Conservation (phyloP, 1,139 yeast species). For the Taphrina confusa region DNA sequence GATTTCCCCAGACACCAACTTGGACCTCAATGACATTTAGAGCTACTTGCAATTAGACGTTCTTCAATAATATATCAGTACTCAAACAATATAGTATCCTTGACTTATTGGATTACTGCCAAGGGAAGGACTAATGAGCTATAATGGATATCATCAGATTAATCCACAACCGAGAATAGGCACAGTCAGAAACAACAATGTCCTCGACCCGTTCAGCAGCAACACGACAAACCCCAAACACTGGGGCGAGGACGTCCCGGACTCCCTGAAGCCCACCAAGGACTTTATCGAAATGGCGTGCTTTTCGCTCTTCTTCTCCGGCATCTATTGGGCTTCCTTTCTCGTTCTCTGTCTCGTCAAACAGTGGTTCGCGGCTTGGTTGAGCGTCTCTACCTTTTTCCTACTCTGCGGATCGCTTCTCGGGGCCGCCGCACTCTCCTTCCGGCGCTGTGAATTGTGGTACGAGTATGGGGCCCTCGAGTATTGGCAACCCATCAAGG, state of each 20-base stretch:
- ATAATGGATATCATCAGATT: slow-evolving; percentile 15
- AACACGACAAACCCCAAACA: slow-evolving; percentile 23
- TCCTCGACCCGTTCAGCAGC: slow-evolving; percentile 14
- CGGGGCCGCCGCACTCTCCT: slow-evolving; percentile 22
- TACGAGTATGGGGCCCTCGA: slow-evolving; percentile 33
- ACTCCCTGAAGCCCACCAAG: slow-evolving; percentile 7
- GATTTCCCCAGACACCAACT: no score
- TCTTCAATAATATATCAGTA: no score
- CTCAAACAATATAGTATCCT: no score
- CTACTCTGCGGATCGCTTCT: slow-evolving; percentile 1
- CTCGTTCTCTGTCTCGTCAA: slow-evolving; percentile 5
- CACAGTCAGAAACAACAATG: slow-evolving; percentile 14
- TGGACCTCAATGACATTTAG: no score
- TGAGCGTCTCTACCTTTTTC: not conserved
- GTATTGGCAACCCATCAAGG: slow-evolving; percentile 35
- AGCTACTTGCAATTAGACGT: no score
- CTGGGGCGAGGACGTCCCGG: slow-evolving; percentile 11
- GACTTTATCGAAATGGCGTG: slow-evolving; percentile 25
- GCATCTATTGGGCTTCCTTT: slow-evolving; percentile 20
- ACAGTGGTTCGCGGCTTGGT: not conserved
- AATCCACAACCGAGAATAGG: slow-evolving; percentile 9
- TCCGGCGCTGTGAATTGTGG: slow-evolving; percentile 23
- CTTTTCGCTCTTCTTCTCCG: slow-evolving; percentile 25
- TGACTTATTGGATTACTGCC: no score
- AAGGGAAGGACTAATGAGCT: no score